phyloP scores from a whole-genome alignment of 345 rosid species.

The Trapa bicornis region DNA sequence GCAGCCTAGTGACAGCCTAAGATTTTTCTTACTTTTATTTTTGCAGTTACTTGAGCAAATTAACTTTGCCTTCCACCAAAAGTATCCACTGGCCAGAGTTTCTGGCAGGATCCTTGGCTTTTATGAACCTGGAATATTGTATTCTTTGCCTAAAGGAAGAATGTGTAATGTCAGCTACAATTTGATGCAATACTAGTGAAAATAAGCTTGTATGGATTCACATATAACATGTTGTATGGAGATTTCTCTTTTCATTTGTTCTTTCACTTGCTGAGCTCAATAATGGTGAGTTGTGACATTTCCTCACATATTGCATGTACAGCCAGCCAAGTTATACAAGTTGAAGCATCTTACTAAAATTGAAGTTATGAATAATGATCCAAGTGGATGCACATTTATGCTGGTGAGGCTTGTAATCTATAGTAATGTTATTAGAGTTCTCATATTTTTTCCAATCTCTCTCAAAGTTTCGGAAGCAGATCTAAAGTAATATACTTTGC shows the following conservation, averaged over 20 bases:
- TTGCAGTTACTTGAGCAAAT: too few species aligned
- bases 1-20: too few species aligned
- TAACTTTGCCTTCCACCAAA: too few species aligned
- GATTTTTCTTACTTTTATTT: too few species aligned
- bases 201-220: background rate
- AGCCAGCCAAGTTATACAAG: constrained; percentile 94
- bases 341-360: constrained; percentile 89
- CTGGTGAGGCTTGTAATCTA: constrained; percentile 38
- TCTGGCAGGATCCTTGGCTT: background rate
- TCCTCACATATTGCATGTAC: constrained; percentile 10
- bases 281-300: background rate
- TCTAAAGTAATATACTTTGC: background rate
- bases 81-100: background rate
- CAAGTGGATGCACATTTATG: constrained; percentile 93
- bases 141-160: background rate
- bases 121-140: background rate
- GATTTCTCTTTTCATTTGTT: background rate
- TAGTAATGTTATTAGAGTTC: background rate
- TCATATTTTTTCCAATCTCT: background rate
- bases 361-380: constrained; percentile 88
- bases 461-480: background rate
- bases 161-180: background rate
- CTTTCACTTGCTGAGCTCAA: too few species aligned
- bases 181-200: background rate
- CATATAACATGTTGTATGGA: background rate